Base-by-base conservation (phyloP, 805 yeast genomes). In the Metschnikowia sp. region DNA sequence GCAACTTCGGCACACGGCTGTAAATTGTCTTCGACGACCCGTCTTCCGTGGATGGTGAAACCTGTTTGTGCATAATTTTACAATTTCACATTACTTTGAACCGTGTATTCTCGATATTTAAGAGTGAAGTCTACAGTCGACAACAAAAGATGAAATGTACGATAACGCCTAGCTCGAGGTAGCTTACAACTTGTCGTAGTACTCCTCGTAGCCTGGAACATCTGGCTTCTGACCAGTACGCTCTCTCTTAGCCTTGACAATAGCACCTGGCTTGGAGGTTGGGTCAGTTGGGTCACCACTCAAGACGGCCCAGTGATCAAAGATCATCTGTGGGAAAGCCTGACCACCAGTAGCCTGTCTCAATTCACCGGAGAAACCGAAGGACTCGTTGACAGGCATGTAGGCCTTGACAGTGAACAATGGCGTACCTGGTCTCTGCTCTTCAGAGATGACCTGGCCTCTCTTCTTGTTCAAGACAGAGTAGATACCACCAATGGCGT, bases 291-390 rank as follows among this genome's bases (percentile, higher is more conserved):
- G 96, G 77, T 90, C 94, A 77, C 97, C 96, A 63, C 72, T 69
- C 82, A 94, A 79, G 66, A 88, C 76, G 61, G 89, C 80, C 98
- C 98, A 92, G 78, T 92, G 99, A 78, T 94, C 98, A 79, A 92
- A 94, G 77, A 94, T 95, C 96, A 94, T 83, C 82, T 92, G 98
- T 80, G 99, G 99, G 99, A 92, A 92, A 77, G 99, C 99, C 84
- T 92, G 99, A 78, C 99, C 99, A 88, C 97, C 97, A 71, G 99
- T 92, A 72, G 98, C 97, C 82, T 92, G 97, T 84, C 99, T 89
- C 73, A 92, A 86, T 71, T 91, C 96, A 82, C 95, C 94, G 68
- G 96, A 86, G 96, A 92, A 92, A 87, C 99, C 99, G 86, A 94
- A 92, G 51, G 99, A 92, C 84, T 94, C 99, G 81, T 92, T 94